Base-by-base conservation (phyloP, 2,329 filamentous ascomycete species). In the Hansfordia pulvinata region DNA sequence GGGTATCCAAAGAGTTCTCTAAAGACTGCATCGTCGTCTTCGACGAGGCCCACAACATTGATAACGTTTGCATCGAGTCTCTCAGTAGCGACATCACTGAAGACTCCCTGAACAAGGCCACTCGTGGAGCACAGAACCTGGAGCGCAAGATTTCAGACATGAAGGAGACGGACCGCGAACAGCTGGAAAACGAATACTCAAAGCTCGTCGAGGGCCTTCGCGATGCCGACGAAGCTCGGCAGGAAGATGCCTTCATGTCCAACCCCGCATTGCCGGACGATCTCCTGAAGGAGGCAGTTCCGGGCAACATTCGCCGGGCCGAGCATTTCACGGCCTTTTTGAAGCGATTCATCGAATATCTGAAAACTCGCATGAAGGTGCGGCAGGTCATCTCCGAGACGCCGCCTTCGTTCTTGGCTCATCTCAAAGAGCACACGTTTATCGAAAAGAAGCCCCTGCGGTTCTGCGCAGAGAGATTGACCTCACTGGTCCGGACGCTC, bases 11-110 rank as follows among this genome's bases (percentile, higher is more conserved):
- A 50, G 90, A 98, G 44, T 70, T 98, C 8, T 94, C 90, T 0
- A 94, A 94, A 42, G 92, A 98, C 50, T 94, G 86, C 50, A 98
- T 98, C 27, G 83, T 98, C 12, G 90, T 98, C 3, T 98, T 98
- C 38, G 90, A 98, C 45, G 90, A 98, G 53, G 90, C 90, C 10
- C 90, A 98, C 58, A 98, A 98, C 46, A 98, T 98, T 41, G 90
- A 98, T 64, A 98, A 98, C 47, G 90, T 98, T 32, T 98, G 92
- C 50, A 98, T 98, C 39, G 90, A 98, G 47, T 88, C 90, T 2
- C 60, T 96, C 9, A 98, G 90, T 46, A 96, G 93, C 21, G 90
- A 98, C 43, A 71, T 98, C 30, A 96, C 88, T 0, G 86, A 98
- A 47, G 90, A 96, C 40, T 94, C 88, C 1, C 53, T 98, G 28